phyloP scores from a whole-genome alignment of 2,329 filamentous ascomycete genomes.

The Seiridium unicorne region DNA sequence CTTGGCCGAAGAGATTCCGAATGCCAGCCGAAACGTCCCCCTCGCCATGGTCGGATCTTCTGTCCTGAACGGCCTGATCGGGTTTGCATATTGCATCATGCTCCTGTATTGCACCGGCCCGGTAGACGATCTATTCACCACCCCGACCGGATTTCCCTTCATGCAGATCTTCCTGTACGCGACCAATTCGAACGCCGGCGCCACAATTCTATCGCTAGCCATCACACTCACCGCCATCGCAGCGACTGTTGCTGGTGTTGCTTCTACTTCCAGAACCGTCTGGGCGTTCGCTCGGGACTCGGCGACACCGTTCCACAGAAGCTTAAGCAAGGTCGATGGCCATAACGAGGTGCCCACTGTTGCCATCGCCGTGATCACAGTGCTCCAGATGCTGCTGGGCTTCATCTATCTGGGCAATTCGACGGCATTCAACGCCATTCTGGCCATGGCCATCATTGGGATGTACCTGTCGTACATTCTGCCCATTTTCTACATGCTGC shows the following conservation, averaged over 20 bases:
- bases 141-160: slow-evolving; percentile 40
- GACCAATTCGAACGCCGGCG: slow-evolving; percentile 21
- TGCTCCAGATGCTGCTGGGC: slow-evolving; percentile 35
- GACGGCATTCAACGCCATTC: slow-evolving; percentile 42
- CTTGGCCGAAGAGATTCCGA: slow-evolving; percentile 30
- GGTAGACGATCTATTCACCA: slow-evolving; percentile 34
- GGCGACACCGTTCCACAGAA: slow-evolving; percentile 33
- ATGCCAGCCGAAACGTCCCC: slow-evolving; percentile 30
- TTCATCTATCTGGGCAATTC: slow-evolving; percentile 40
- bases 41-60: slow-evolving; percentile 32
- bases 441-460: slow-evolving; percentile 37
- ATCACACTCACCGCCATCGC: slow-evolving; percentile 24
- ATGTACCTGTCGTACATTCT: slow-evolving; percentile 44
- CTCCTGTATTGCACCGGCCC: slow-evolving; percentile 41
- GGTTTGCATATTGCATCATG: slow-evolving; percentile 38
- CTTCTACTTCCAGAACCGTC: slow-evolving; percentile 18
- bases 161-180: slow-evolving; percentile 37
- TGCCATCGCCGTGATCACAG: slow-evolving; percentile 31
- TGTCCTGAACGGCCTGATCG: slow-evolving; percentile 42
- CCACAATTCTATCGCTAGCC: slow-evolving; percentile 28
- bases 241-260: slow-evolving; percentile 29
- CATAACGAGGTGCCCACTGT: slow-evolving; percentile 35
- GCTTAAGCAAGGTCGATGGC: slow-evolving; percentile 35
- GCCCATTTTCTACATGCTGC: slow-evolving; percentile 42
- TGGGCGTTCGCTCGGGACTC: slow-evolving; percentile 46